These are phyloP conservation scores for Claviceps purpurea DNA, from an alignment of 2,329 filamentous ascomycete species.

Conservation along the genomic window DNA sequence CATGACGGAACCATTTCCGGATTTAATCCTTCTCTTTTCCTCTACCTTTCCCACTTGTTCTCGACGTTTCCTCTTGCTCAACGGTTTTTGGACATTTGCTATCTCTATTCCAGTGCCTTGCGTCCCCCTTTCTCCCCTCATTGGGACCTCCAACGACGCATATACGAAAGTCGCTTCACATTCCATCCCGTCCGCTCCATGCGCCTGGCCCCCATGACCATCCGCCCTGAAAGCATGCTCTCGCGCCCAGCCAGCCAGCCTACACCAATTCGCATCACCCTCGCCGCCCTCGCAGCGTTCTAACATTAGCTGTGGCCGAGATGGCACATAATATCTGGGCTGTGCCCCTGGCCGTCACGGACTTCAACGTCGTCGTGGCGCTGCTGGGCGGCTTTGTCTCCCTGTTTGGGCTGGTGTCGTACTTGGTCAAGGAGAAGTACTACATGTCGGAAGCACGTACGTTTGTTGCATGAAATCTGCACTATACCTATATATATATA, in stretches of 20 bases:
- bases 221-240: slow-evolving; percentile 4
- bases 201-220: background rate
- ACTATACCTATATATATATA: too few species aligned
- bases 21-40: too few species aligned
- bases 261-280: slow-evolving; percentile 1
- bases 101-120: too few species aligned
- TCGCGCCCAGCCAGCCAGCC: slow-evolving; percentile 1
- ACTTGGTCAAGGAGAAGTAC: slow-evolving; percentile 76
- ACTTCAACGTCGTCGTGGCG: slow-evolving; percentile 77
- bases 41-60: too few species aligned
- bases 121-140: background rate
- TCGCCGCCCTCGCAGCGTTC: slow-evolving; percentile 5
- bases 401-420: slow-evolving; percentile 81
- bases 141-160: background rate
- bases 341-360: slow-evolving; percentile 42
- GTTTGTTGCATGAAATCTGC: slow-evolving; percentile 19
- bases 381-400: slow-evolving; percentile 78
- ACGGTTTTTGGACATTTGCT: too few species aligned
- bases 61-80: too few species aligned
- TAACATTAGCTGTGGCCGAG: slow-evolving; percentile 10
- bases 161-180: background rate
- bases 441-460: slow-evolving; percentile 82
- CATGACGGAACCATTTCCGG: too few species aligned
- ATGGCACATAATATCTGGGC: slow-evolving; percentile 17
- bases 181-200: background rate